These are phyloP conservation scores for Paramarasmius palmivorus DNA, from an alignment of 1,284 basidiomycete genomes.

Conservation along the genomic window DNA sequence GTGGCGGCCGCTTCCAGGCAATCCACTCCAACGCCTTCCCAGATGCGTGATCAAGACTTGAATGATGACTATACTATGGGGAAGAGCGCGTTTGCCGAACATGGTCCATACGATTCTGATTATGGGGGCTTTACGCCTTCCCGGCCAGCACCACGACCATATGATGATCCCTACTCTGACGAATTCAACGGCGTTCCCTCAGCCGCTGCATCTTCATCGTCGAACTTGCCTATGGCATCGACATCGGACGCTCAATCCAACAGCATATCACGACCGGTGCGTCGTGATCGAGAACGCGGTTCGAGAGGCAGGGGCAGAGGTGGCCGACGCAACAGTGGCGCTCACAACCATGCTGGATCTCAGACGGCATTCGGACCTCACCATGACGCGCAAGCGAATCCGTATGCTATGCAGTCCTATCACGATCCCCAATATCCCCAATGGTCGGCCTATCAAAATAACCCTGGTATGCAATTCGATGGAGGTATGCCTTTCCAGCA, in stretches of 20 bases:
- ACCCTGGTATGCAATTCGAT: slow-evolving; percentile 1
- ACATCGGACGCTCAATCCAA: not conserved
- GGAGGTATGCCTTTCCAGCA: slow-evolving; percentile 29
- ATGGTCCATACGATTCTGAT: slow-evolving; percentile 67
- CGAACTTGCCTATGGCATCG: not conserved
- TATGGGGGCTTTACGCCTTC: slow-evolving; percentile 48
- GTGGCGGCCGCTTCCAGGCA: slow-evolving; percentile 49
- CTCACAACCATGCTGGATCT: slow-evolving; percentile 23
- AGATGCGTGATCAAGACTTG: slow-evolving; percentile 55
- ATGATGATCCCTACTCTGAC: slow-evolving; percentile 77
- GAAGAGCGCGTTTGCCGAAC: slow-evolving; percentile 61
- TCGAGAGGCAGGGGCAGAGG: slow-evolving; percentile 2
- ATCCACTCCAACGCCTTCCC: slow-evolving; percentile 53
- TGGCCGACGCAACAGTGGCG: slow-evolving; percentile 25
- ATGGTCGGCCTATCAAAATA: not conserved
- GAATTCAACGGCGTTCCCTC: slow-evolving; percentile 26
- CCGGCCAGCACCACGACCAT: slow-evolving; percentile 65
- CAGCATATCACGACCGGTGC: no score
- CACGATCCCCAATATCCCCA: not conserved
- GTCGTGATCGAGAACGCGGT: not conserved
- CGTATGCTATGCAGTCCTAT: not conserved
- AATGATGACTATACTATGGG: slow-evolving; percentile 43
- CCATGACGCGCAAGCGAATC: not conserved
- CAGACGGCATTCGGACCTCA: not conserved
- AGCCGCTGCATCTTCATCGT: not conserved